Base-by-base conservation (phyloP, 768 basidiomycete species). In the Artomyces pyxidatus region DNA sequence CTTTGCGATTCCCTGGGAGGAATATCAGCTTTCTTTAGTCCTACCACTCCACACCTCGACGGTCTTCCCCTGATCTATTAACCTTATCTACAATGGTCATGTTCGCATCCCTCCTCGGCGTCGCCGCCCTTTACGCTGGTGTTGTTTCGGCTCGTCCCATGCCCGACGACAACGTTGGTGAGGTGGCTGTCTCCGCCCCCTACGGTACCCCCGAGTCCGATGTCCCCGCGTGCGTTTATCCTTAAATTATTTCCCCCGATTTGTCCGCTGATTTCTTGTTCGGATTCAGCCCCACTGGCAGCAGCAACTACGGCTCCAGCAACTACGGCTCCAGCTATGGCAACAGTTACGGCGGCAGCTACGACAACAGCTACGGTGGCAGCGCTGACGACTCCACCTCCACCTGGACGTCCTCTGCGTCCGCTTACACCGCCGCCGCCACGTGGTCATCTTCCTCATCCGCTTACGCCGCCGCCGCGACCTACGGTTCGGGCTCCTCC, bases 1-100 rank as follows among this genome's bases (percentile, higher is more conserved):
- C 68, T 66, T 69, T 64, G 66, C 68, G 68, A 60, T 71, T 75
- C 81, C 78, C 75, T 79, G 68, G 79, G 75, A 78, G 80, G 81
- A 77, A 62, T 60, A 56, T 64, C 64, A 70, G 64, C 63, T 68
- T 68, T 64, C 63, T 58, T 50, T 59, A 67, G 66, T 67, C 65
- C 63, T 65, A 68, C 68, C 61, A 68, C 67, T 49, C 62, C 60
- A 69, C 70, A 69, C 71, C 66, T 73, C 68, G 59, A 75, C 76
- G 70, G 70, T 75, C 64, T 59, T 53, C 42, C 47, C 19, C 49
- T 57, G 63, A 54, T 62, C 54, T 61, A 67, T 62, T 59, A 30
- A 39, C 42, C 40, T 63, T 63, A 63, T 57, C 43, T 56, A 77
- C 68, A 66, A 88, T 88, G 84, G 75, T 84, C 61, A 70, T 67